These are phyloP conservation scores for Globomyces pollinis-pini DNA, from an alignment of 192 early-diverging fungal genomes.

Conservation along the genomic window DNA sequence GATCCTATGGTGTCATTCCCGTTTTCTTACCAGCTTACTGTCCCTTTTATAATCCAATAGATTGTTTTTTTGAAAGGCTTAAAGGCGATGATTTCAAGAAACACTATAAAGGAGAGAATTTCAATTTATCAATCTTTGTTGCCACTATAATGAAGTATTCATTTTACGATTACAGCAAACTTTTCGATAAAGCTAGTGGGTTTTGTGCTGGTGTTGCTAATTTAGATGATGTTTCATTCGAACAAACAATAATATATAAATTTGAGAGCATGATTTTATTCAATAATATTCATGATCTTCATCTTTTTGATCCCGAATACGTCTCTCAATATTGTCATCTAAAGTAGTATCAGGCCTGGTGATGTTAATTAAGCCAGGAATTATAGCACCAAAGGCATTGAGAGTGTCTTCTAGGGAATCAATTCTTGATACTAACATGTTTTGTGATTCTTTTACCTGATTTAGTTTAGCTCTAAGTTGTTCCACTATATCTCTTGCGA, in stretches of 20 bases:
- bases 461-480: neutral
- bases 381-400: neutral
- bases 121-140: neutral
- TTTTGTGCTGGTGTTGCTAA: too few relatives aligned
- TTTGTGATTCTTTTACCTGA: neutral
- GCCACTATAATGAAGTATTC: neutral
- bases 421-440: neutral
- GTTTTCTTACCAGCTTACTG: conserved; percentile 22
- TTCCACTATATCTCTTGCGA: neutral
- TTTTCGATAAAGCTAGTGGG: neutral
- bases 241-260: too few relatives aligned
- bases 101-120: neutral
- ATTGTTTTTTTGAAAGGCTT: conserved; percentile 18
- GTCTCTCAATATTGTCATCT: neutral
- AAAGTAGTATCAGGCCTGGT: neutral
- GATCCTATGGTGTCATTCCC: conserved; percentile 1
- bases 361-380: neutral
- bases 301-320: neutral
- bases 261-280: neutral
- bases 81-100: conserved; percentile 1
- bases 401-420: neutral
- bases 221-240: too few relatives aligned
- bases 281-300: neutral
- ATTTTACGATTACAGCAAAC: neutral
- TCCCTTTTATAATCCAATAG: conserved; percentile 25